phyloP scores from a whole-genome alignment of 2,329 filamentous ascomycete genomes.

The Fusarium foetens region DNA sequence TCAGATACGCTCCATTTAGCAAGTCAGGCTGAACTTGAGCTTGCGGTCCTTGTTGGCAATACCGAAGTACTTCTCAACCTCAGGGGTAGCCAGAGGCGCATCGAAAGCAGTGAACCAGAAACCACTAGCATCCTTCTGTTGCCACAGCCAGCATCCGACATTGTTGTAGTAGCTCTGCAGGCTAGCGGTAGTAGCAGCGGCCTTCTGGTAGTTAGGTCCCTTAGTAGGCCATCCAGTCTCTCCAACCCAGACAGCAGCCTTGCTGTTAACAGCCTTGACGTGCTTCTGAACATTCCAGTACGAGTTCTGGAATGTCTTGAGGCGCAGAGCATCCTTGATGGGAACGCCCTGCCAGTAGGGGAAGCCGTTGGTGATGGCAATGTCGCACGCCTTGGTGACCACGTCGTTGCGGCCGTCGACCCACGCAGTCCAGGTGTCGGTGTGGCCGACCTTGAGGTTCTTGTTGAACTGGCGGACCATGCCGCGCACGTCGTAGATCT shows the following conservation, averaged over 20 bases:
- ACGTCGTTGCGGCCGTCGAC: slow-evolving; percentile 41
- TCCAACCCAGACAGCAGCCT: slow-evolving; percentile 37
- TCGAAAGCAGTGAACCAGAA: slow-evolving; percentile 44
- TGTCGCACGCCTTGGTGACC: slow-evolving; percentile 38
- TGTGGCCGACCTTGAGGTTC: slow-evolving; percentile 41
- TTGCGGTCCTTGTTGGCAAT: slow-evolving; percentile 39
- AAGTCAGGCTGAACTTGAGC: slow-evolving; percentile 38
- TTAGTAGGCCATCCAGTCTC: slow-evolving; percentile 40
- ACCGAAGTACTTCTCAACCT: slow-evolving; percentile 42
- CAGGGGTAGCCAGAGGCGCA: slow-evolving; percentile 19
- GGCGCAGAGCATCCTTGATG: slow-evolving; percentile 38
- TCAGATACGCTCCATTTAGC: slow-evolving; percentile 6
- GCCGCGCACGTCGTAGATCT: slow-evolving; percentile 42
- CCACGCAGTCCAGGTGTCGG: slow-evolving; percentile 42
- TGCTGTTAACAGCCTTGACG: slow-evolving; percentile 35
- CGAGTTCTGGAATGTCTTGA: slow-evolving; percentile 42
- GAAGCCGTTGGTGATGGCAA: slow-evolving; percentile 41
- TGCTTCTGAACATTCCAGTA: slow-evolving; percentile 35
- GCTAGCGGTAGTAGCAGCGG: slow-evolving; percentile 18
- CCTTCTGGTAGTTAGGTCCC: slow-evolving; percentile 35
- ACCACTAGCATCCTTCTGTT: slow-evolving; percentile 27
- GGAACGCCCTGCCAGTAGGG: slow-evolving; percentile 41
- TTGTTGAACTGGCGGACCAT: slow-evolving; percentile 41
- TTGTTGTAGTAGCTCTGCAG: slow-evolving; percentile 39
- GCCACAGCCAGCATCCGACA: slow-evolving; percentile 39